phyloP scores from a whole-genome alignment of 805 yeast genomes.

The Citeromyces matritensis region DNA sequence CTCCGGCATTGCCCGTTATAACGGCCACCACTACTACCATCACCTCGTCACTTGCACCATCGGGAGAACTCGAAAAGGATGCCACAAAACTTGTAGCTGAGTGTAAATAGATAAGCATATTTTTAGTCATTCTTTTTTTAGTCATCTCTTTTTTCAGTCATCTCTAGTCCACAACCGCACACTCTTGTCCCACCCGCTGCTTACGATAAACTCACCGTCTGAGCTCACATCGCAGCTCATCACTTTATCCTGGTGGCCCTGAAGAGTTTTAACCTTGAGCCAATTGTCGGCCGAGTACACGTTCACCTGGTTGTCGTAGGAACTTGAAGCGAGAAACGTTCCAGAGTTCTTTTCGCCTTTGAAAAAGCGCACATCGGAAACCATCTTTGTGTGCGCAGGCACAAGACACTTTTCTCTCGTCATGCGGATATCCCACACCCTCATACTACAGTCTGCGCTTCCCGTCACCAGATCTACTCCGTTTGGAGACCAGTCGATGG shows the following conservation, averaged over 20 bases:
- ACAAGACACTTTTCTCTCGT: constrained; percentile 24
- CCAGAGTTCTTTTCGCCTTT: constrained; percentile 20
- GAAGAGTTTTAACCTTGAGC: constrained; percentile 34
- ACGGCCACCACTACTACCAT: constrained; percentile 18
- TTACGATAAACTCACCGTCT: constrained; percentile 27
- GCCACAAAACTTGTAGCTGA: too few relatives aligned
- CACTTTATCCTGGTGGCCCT: constrained; percentile 52
- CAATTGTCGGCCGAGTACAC: constrained; percentile 61
- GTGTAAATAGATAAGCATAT: too few relatives aligned
- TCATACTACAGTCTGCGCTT: constrained; percentile 66
- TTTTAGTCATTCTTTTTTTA: too few relatives aligned
- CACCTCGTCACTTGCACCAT: constrained; percentile 9
- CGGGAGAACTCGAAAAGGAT: constrained; percentile 1
- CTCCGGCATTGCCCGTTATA: constrained; percentile 18
- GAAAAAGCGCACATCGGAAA: constrained; percentile 49
- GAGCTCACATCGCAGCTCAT: constrained; percentile 48
- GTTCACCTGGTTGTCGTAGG: constrained; percentile 60
- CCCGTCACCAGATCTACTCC: constrained; percentile 73
- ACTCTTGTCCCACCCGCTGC: constrained; percentile 79
- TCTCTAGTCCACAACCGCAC: constrained; percentile 27
- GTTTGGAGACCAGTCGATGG: constrained; percentile 60
- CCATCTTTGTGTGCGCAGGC: constrained; percentile 62
- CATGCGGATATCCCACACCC: constrained; percentile 74
- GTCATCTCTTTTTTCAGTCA: too few relatives aligned
- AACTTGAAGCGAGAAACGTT: constrained; percentile 36